These are phyloP conservation scores for Eucalyptus rudis DNA, from an alignment of 345 rosid species.

Conservation along the genomic window DNA sequence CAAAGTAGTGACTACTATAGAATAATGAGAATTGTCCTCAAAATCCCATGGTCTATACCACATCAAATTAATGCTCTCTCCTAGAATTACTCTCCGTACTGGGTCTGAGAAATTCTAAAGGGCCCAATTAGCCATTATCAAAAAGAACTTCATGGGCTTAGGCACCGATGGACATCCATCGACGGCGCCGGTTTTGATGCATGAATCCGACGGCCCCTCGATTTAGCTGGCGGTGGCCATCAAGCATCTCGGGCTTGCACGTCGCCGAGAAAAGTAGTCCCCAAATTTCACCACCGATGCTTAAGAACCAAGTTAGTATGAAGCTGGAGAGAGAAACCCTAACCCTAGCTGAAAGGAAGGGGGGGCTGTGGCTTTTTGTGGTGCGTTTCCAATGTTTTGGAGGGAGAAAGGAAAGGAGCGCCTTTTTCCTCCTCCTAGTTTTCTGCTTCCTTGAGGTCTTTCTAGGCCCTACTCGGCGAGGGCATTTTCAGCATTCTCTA, in stretches of 20 bases:
- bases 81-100: neutral
- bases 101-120: neutral
- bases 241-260: neutral
- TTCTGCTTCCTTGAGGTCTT: neutral
- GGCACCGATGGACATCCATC: neutral
- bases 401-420: neutral
- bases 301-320: neutral
- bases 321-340: neutral
- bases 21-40: neutral
- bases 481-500: neutral
- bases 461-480: neutral
- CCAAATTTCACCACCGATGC: neutral
- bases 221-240: neutral
- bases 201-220: neutral
- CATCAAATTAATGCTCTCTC: neutral
- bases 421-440: neutral
- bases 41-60: neutral
- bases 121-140: neutral
- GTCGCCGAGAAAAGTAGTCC: too few relatives aligned
- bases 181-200: neutral
- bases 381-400: neutral
- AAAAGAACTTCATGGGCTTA: neutral
- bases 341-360: conserved; percentile 13
- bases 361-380: neutral
- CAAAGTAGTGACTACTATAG: neutral